phyloP scores from a whole-genome alignment of 208 protist genomes.

The Wallacemonas rigidus region DNA sequence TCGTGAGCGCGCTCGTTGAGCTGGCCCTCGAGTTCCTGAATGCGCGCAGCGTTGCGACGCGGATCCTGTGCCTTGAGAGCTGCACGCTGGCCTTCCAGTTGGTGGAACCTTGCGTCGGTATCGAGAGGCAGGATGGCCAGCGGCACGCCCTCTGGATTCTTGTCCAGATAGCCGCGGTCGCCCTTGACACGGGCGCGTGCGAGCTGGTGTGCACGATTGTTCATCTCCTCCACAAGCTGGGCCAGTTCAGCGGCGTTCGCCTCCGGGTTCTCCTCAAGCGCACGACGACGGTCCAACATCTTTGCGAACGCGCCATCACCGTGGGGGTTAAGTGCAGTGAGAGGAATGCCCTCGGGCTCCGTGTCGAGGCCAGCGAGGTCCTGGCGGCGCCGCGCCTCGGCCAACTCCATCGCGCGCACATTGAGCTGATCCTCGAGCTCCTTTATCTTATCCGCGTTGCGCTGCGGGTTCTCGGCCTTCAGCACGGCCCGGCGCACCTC shows the following conservation, averaged over 20 bases:
- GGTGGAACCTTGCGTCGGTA: slow-evolving; percentile 48
- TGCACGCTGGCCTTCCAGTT: slow-evolving; percentile 60
- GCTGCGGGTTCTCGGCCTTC: slow-evolving; percentile 37
- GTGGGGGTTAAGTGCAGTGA: slow-evolving; percentile 47
- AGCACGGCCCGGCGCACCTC: slow-evolving; percentile 52
- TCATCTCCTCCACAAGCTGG: slow-evolving; percentile 34
- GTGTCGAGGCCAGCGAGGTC: slow-evolving; percentile 40
- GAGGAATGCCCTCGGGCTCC: slow-evolving; percentile 55
- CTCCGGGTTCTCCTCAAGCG: slow-evolving; percentile 29
- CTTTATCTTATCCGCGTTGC: slow-evolving; percentile 50
- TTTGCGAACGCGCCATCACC: slow-evolving; percentile 43
- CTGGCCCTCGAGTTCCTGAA: slow-evolving; percentile 55
- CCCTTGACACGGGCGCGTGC: slow-evolving; percentile 38
- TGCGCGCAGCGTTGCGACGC: slow-evolving; percentile 40
- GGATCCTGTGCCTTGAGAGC: slow-evolving; percentile 65
- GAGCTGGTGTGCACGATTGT: slow-evolving; percentile 38
- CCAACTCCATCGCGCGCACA: slow-evolving; percentile 52
- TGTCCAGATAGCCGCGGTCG: slow-evolving; percentile 37
- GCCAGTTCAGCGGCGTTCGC: slow-evolving; percentile 29
- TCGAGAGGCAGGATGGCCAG: slow-evolving; percentile 61
- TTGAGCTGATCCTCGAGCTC: slow-evolving; percentile 69
- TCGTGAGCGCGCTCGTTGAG: slow-evolving; percentile 57
- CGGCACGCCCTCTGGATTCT: slow-evolving; percentile 61
- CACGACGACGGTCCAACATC: slow-evolving; percentile 51
- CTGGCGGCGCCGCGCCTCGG: slow-evolving; percentile 31